A percentile compares a stretch with the other conserved stretches of the same genome.
These are phyloP conservation scores for Aspergillus eucalypticola DNA, from an alignment of 2,329 filamentous ascomycete genomes.

Conservation along the genomic window DNA sequence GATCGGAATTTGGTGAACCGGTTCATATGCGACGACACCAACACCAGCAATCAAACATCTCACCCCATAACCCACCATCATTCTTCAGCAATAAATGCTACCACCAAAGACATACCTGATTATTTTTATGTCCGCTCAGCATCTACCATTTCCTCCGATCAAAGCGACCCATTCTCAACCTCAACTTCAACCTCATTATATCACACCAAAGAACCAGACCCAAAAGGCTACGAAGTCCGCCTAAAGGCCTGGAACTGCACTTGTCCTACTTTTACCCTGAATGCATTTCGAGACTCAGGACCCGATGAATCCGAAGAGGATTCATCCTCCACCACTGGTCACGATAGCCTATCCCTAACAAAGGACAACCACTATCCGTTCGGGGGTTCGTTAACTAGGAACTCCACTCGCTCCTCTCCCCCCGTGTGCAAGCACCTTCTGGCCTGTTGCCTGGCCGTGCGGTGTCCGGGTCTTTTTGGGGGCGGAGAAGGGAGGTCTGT, in stretches of 20 bases:
- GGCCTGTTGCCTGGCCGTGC: conserved; percentile 74
- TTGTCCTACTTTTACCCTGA: conserved; percentile 80
- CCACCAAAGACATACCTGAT: conserved; percentile 19
- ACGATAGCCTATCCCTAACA: too few relatives aligned
- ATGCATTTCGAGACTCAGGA: conserved; percentile 59
- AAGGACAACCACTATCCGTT: conserved; percentile 30
- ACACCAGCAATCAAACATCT: not conserved
- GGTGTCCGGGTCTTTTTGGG: conserved; percentile 61
- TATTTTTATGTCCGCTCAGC: conserved; percentile 68
- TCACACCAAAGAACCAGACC: conserved; percentile 19
- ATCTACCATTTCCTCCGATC: conserved; percentile 35
- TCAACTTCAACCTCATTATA: conserved; percentile 19
- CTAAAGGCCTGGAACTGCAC: conserved; percentile 82
- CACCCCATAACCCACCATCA: too few relatives aligned
- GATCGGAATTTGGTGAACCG: conserved; percentile 73
- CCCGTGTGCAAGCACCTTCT: conserved; percentile 83
- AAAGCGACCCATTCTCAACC: conserved; percentile 7
- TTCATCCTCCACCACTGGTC: not conserved
- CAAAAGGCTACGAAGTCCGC: conserved; percentile 67
- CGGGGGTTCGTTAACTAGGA: conserved; percentile 37
- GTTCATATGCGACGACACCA: conserved; percentile 32
- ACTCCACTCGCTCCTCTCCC: conserved; percentile 20
- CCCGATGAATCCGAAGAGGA: conserved; percentile 4
- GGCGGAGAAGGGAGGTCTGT: conserved; percentile 54
- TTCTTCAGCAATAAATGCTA: not conserved